Base-by-base conservation (phyloP, 208 protist genomes). In the Acanthamoeba sp. region DNA sequence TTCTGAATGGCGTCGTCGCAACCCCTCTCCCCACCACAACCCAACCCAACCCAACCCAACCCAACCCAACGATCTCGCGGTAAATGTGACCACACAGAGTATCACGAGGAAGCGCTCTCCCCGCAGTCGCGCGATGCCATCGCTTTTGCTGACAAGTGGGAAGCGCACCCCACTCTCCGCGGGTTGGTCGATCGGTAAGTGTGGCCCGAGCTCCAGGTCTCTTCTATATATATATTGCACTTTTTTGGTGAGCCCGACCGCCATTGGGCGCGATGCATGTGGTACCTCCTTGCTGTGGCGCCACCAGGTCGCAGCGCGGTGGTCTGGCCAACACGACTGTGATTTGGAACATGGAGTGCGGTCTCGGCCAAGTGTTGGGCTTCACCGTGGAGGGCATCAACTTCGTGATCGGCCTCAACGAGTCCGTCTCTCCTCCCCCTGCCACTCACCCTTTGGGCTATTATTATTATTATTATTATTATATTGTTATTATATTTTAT, bases 351-450 rank as follows among this genome's bases (percentile, higher is more conserved):
- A 93, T 93, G 85, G 94, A 95, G 71, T 95, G 94, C 55, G 94
- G 94, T 32, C 32, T 84, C 3, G 94, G 88, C n/a, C 29, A 94
- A 80, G 88, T 93, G 48, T 38, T 95, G 64, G 95, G 95, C 22
- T 95, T 95, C 91, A 95, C 95, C 22, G 94, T 84, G 27, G 95
- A 95, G 66, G 95, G 82, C 29, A 85, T 95, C 38, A 89, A 95
- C 48, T 90, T 95, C 40, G 24, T 95, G 29, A 22, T 95, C 5
- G 91, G 42, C 36, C 32, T 95, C 27, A 40, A 85, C 34, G 59
- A 95, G 76, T 88, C 38, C 20, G 45, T n/a, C 76, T 85, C 5
- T 85, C 62, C 7, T 29, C 1, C 62, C n/a, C 34, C 1, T 71
- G 62, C 1, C 24, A 80, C 24, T 80, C 24, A 80, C 24, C 10